Percentiles rank a stretch among this genome's conserved stretches.
These are phyloP conservation scores for Mrakia frigida DNA, from an alignment of 768 basidiomycete genomes.

Conservation along the genomic window DNA sequence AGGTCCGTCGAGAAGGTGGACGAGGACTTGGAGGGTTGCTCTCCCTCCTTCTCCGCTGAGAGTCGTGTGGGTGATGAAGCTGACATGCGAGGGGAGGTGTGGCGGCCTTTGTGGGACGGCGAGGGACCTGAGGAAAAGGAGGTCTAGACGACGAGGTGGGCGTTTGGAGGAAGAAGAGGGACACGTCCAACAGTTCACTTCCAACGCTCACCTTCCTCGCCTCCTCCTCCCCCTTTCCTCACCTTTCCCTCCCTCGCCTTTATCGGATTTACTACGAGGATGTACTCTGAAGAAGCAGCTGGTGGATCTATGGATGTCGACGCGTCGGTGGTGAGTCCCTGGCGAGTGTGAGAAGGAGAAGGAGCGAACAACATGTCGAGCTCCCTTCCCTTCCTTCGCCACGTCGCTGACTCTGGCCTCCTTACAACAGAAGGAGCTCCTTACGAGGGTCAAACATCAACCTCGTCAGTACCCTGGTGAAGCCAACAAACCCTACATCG, in stretches of 20 bases:
- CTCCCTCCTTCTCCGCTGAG: neutral
- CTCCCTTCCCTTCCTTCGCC: neutral
- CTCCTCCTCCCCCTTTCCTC: neutral
- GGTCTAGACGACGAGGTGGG: neutral
- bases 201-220: neutral
- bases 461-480: neutral
- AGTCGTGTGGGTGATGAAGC: neutral
- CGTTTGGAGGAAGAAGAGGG: neutral
- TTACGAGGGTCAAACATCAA: neutral
- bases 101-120: constrained; percentile 5
- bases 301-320: constrained; percentile 2
- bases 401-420: neutral
- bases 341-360: neutral
- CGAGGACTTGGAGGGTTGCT: neutral
- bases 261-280: neutral
- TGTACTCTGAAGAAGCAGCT: neutral
- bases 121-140: constrained; percentile 3
- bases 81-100: neutral
- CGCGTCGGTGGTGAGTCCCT: neutral
- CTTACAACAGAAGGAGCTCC: neutral
- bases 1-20: constrained; percentile 28
- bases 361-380: neutral
- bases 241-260: neutral
- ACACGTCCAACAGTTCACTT: too few relatives aligned
- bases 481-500: neutral